Conservation (phyloP, 805 yeast genomes). For the Debaryomyces castellii region DNA sequence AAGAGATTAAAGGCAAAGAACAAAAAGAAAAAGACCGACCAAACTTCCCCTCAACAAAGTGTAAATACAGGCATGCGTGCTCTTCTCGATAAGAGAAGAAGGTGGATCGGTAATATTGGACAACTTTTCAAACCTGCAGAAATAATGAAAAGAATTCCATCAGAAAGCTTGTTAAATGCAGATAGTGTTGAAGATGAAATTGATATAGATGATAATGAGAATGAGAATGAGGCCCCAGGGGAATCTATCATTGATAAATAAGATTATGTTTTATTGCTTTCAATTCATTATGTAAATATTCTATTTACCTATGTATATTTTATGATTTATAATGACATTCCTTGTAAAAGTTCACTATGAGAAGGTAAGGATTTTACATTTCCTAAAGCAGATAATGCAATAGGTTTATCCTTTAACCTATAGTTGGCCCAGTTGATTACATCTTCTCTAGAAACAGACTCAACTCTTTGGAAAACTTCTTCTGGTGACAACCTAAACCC, state of each 20-base stretch:
- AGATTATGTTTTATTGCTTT: neutral
- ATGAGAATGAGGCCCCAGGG: slow-evolving; percentile 24
- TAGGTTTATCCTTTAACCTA: slow-evolving; percentile 70
- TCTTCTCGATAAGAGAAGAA: slow-evolving; percentile 75
- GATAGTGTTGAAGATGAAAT: slow-evolving; percentile 31
- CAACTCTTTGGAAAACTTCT: slow-evolving; percentile 73
- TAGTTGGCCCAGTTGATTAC: slow-evolving; percentile 87
- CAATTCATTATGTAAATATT: slow-evolving; percentile 1
- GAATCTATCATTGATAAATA: slow-evolving; percentile 18
- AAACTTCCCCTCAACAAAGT: slow-evolving; percentile 54
- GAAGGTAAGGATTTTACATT: slow-evolving; percentile 71
- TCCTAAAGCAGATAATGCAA: slow-evolving; percentile 92
- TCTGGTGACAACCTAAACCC: slow-evolving; percentile 76
- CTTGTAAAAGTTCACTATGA: slow-evolving; percentile 52
- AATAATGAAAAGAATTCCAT: slow-evolving; percentile 76
- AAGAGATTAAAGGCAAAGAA: slow-evolving; percentile 77
- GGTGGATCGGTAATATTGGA: slow-evolving; percentile 91
- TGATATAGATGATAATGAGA: slow-evolving; percentile 32
- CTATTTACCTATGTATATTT: slow-evolving; percentile 2
- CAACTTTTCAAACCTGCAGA: slow-evolving; percentile 70
- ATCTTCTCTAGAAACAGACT: slow-evolving; percentile 73
- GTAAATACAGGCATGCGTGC: slow-evolving; percentile 78
- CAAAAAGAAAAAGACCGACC: slow-evolving; percentile 45
- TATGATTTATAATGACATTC: slow-evolving; percentile 25
- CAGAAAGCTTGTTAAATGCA: slow-evolving; percentile 53